These are phyloP conservation scores for Apiospora phragmitis DNA, from an alignment of 2,329 filamentous ascomycete species.

Conservation along the genomic window DNA sequence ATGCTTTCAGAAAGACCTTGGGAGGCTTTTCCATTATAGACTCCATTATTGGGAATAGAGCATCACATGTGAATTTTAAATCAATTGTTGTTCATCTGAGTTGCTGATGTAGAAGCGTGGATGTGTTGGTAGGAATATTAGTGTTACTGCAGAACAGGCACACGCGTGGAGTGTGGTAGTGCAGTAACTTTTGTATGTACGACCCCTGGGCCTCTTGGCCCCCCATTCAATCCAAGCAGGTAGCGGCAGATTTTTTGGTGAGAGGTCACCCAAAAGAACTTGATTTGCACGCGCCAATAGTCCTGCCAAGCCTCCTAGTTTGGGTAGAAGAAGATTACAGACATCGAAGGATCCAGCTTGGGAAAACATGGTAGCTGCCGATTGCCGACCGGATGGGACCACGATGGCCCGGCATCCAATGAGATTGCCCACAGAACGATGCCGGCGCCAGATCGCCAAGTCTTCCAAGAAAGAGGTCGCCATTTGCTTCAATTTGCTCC, in stretches of 20 bases:
- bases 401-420: not conserved
- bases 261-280: not conserved
- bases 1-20: not conserved
- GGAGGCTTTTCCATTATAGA: not conserved
- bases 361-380: not conserved
- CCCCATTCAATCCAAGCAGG: not conserved
- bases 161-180: not conserved
- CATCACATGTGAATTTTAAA: not conserved
- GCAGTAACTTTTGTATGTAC: not conserved
- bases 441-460: not conserved
- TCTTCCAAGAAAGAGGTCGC: not conserved
- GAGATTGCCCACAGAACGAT: not conserved
- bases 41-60: not conserved
- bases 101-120: not conserved
- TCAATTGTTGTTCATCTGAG: not conserved
- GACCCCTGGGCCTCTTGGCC: not conserved
- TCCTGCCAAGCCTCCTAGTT: not conserved
- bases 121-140: not conserved
- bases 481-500: not conserved
- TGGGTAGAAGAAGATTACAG: not conserved
- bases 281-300: not conserved
- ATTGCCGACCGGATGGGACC: not conserved
- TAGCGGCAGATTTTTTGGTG: not conserved
- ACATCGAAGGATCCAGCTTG: not conserved
- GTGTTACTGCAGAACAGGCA: not conserved